Evolutionary conservation across 23 red algal genomes (phyloP), one percentile per base, ranked within the genome.

Genomic region (Gracilariopsis chorda): DNA sequence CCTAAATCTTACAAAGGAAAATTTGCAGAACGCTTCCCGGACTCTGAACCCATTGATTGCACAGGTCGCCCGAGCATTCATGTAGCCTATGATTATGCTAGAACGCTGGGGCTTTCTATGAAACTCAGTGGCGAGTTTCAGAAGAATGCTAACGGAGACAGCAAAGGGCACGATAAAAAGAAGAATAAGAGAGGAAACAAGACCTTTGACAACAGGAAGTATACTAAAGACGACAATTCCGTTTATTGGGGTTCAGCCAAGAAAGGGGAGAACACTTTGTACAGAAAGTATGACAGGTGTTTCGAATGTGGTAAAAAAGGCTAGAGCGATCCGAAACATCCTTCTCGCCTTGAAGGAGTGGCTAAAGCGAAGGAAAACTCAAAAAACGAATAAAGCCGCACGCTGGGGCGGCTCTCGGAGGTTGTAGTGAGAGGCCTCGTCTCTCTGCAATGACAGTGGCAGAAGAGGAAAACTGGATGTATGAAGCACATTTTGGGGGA

Each of bases 341-440:
- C 80, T 42, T 68, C 9, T 34, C 30, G 25, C 4, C 19, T n/a
- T 21, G 77, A 61, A 37, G 34, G 13, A 29, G 16, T 0, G 2
- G 59, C 23, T 14, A 7, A 65, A 51, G 51, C 16, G 16, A 51
- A 51, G 21, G 11, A 58, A 34, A 84, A 61, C 77, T 70, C 80
- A 65, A 84, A 84, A 84, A 84, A 84, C 32, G 36, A 84, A 1
- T 70, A 46, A 65, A 7, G 59, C 56, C 59, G 58, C 60, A 47
- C 37, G 34, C 12, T 28, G 24, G 80, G 21, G 80, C 80, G 80
- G 80, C 80, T 70, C 30, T 42, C 8, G 51, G 41, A 43, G 77
- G 77, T 33, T 37, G 24, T 40, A 21, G 6, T 0, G 24, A 43
- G 24, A 60, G 32, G 36, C 44, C 77, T 81, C 37, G 21, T 43